phyloP scores from a whole-genome alignment of 208 protist genomes.

The Trypanosoma conorhini region DNA sequence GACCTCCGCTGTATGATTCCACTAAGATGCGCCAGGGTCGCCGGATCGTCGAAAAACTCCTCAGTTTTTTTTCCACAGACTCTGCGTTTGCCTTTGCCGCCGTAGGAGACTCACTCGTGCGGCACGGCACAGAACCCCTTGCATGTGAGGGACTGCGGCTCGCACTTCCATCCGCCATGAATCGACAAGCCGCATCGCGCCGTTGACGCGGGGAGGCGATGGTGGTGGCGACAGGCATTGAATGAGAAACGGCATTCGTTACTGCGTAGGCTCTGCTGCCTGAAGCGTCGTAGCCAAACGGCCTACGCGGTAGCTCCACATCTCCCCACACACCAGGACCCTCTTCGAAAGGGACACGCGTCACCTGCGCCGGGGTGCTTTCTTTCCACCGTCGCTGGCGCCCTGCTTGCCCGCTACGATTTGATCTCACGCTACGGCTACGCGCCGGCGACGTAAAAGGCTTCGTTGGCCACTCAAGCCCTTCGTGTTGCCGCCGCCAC shows the following conservation, averaged over 20 bases:
- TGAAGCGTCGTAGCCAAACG: constrained; percentile 26
- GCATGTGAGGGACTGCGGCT: neutral
- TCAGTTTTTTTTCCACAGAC: neutral
- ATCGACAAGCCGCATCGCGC: constrained; percentile 21
- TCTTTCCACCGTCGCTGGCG: neutral
- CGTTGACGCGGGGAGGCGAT: constrained; percentile 17
- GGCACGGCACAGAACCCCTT: constrained; percentile 1
- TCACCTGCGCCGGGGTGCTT: constrained; percentile 20
- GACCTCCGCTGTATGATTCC: constrained; percentile 3
- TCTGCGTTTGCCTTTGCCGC: neutral
- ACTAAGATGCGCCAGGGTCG: constrained; percentile 2
- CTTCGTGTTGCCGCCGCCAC: constrained; percentile 27
- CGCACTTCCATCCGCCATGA: constrained; percentile 19
- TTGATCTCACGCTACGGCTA: neutral
- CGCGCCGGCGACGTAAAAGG: neutral
- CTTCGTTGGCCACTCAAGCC: constrained; percentile 20
- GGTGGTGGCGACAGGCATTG: neutral
- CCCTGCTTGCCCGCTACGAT: neutral
- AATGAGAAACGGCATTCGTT: neutral
- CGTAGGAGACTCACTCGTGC: neutral
- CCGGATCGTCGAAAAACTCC: neutral
- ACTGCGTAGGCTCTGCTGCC: constrained; percentile 23
- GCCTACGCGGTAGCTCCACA: constrained; percentile 21
- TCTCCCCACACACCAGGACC: constrained; percentile 69
- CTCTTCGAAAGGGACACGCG: constrained; percentile 55